These are phyloP conservation scores for Claviceps citrina DNA, from an alignment of 2,329 filamentous ascomycete genomes.

Conservation along the genomic window DNA sequence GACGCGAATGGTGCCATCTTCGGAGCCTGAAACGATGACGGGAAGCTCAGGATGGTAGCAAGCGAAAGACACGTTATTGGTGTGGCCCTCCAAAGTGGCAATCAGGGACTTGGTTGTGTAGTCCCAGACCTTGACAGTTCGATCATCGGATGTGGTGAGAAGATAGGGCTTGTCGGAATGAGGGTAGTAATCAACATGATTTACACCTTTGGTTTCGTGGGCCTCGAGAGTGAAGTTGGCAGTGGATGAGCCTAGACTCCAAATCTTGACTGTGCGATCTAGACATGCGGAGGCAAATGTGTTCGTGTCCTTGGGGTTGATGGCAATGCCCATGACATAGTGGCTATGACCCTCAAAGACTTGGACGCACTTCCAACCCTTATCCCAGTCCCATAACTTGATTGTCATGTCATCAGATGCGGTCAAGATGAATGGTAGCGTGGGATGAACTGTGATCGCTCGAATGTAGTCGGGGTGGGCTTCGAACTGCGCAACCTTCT, in stretches of 20 bases:
- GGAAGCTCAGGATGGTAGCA: conserved; percentile 95
- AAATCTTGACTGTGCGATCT: conserved; percentile 94
- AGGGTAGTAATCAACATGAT: conserved; percentile 84
- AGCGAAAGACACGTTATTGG: conserved; percentile 94
- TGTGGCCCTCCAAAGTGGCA: conserved; percentile 90
- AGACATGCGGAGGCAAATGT: conserved; percentile 85
- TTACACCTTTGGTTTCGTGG: conserved; percentile 93
- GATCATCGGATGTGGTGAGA: conserved; percentile 89
- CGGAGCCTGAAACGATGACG: conserved; percentile 92
- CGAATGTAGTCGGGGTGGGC: conserved; percentile 97
- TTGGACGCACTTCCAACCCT: conserved; percentile 93
- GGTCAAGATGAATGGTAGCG: conserved; percentile 87
- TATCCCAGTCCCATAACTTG: conserved; percentile 98
- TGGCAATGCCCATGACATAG: conserved; percentile 91
- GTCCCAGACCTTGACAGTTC: conserved; percentile 96
- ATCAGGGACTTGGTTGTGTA: conserved; percentile 97
- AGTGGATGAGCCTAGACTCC: conserved; percentile 84
- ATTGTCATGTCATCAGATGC: conserved; percentile 98
- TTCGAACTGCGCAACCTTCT: conserved; percentile 95
- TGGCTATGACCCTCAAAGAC: conserved; percentile 93
- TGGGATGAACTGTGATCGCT: conserved; percentile 87
- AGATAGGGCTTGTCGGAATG: conserved; percentile 70
- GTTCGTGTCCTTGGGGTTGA: conserved; percentile 95
- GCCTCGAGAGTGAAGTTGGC: conserved; percentile 95
- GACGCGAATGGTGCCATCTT: conserved; percentile 93